Evolutionary conservation across 306 rosid species (phyloP).

Genomic region (Inga laurina): DNA sequence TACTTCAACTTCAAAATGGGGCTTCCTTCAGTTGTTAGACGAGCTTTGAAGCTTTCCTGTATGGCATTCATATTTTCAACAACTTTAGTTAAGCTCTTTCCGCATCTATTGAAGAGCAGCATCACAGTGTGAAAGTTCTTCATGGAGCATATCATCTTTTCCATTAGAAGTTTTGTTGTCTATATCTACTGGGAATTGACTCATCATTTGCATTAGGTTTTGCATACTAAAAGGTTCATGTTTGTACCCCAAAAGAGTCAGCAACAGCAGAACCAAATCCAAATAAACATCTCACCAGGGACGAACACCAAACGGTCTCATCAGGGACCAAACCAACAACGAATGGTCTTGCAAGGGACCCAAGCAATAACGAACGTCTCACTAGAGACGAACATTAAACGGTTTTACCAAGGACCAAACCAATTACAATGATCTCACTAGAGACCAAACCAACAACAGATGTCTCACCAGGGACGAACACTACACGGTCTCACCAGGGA

Average conservation of each 20-base stretch:
- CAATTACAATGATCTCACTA: too few species aligned
- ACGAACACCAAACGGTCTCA: too few species aligned
- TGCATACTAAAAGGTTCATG: slow-evolving; percentile 76
- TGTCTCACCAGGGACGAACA: too few species aligned
- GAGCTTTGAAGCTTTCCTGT: slow-evolving; percentile 66
- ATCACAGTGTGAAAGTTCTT: slow-evolving; percentile 42
- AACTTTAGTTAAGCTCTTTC: slow-evolving; percentile 49
- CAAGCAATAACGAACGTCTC: too few species aligned
- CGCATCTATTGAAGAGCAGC: slow-evolving; percentile 40
- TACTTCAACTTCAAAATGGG: slow-evolving; percentile 97
- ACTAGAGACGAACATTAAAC: too few species aligned
- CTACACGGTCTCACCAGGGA: too few species aligned
- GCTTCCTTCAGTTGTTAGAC: slow-evolving; percentile 57
- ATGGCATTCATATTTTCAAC: slow-evolving; percentile 43
- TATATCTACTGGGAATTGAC: slow-evolving; percentile 85
- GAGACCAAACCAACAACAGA: too few species aligned
- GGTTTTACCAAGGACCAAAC: too few species aligned
- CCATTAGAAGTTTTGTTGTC: slow-evolving; percentile 60
- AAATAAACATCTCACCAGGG: slow-evolving; percentile 59
- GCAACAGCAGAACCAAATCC: slow-evolving; percentile 99
- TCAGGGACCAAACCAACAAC: too few species aligned
- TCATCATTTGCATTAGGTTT: slow-evolving; percentile 84
- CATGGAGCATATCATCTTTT: slow-evolving; percentile 51
- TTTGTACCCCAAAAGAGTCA: slow-evolving; percentile 98
- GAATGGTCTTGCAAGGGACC: too few species aligned